Evolutionary conservation across 345 rosid genomes (phyloP).

Genomic region (Euphorbia pulcherrima): DNA sequence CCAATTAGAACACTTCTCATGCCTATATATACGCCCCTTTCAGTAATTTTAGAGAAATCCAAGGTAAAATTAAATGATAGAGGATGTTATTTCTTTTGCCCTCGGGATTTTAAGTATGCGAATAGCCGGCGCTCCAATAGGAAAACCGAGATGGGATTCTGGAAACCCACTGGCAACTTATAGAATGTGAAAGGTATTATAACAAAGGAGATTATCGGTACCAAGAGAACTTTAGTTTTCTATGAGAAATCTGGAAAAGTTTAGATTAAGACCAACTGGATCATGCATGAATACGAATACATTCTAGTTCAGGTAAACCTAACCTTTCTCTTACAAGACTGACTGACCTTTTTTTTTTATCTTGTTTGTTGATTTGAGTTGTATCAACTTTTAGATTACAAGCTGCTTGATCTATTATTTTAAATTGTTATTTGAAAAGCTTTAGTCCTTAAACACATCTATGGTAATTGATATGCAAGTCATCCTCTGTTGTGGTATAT

Average conservation of each 20-base stretch:
- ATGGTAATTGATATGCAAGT: neutral
- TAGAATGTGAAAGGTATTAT: constrained; percentile 10
- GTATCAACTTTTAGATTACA: neutral
- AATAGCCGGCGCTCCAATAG: constrained; percentile 25
- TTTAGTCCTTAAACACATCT: neutral
- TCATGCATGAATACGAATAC: constrained; percentile 36
- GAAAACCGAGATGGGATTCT: constrained; percentile 36
- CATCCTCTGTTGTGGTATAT: too few relatives aligned
- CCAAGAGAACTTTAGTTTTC: constrained; percentile 42
- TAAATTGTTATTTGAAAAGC: neutral
- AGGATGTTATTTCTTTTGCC: constrained; percentile 41
- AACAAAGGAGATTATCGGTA: constrained; percentile 27
- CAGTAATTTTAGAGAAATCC: constrained; percentile 11
- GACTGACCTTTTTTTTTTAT: neutral
- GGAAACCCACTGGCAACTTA: constrained; percentile 47
- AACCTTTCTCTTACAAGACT: neutral
- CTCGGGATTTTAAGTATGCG: constrained; percentile 21
- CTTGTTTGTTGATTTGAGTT: neutral
- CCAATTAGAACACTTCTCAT: neutral
- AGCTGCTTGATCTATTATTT: neutral
- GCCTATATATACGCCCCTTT: too few relatives aligned
- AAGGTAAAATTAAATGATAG: constrained; percentile 2
- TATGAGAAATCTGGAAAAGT: neutral
- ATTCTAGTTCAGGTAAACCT: constrained; percentile 13
- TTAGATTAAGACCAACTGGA: constrained; percentile 29